phyloP scores from a whole-genome alignment of 2,329 filamentous ascomycete species.

The Elsinoe australis region DNA sequence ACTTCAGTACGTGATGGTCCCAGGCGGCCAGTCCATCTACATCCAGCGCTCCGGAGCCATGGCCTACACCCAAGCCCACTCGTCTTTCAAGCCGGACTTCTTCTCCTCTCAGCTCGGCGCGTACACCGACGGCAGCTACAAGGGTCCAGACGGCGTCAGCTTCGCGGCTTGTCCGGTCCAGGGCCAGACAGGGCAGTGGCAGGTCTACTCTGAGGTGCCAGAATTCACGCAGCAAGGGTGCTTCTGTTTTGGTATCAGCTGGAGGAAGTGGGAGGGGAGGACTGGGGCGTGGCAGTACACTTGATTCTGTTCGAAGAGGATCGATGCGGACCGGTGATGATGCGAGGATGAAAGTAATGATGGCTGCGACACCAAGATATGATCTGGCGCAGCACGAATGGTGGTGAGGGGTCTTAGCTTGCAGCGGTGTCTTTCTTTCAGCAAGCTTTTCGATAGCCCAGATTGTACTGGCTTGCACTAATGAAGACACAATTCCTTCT shows the following conservation, averaged over 20 bases:
- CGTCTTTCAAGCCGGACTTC: constrained; percentile 15
- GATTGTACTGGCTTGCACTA: no score
- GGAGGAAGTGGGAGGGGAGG: constrained; percentile 12
- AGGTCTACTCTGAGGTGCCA: constrained; percentile 19
- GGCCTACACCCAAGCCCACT: constrained; percentile 23
- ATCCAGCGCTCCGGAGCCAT: constrained; percentile 21
- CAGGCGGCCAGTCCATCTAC: constrained; percentile 23
- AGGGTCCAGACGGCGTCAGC: constrained; percentile 19
- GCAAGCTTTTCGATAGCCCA: constrained; percentile 1
- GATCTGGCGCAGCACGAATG: no score
- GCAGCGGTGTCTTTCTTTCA: no score
- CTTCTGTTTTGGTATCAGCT: constrained; percentile 17
- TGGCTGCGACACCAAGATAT: not conserved
- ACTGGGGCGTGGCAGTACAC: constrained; percentile 22
- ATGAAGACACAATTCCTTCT: no score
- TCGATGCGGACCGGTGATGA: not conserved
- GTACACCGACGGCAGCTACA: constrained; percentile 21
- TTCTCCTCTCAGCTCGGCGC: constrained; percentile 18
- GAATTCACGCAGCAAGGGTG: constrained; percentile 17
- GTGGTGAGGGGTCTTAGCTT: not conserved
- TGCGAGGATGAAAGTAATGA: not conserved
- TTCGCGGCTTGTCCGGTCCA: constrained; percentile 22
- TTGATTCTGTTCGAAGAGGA: not conserved
- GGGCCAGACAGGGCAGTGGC: constrained; percentile 16
- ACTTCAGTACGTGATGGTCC: constrained; percentile 20